Base-by-base conservation (phyloP, 2,329 filamentous ascomycete species). In the Niveomyces coronatus region DNA sequence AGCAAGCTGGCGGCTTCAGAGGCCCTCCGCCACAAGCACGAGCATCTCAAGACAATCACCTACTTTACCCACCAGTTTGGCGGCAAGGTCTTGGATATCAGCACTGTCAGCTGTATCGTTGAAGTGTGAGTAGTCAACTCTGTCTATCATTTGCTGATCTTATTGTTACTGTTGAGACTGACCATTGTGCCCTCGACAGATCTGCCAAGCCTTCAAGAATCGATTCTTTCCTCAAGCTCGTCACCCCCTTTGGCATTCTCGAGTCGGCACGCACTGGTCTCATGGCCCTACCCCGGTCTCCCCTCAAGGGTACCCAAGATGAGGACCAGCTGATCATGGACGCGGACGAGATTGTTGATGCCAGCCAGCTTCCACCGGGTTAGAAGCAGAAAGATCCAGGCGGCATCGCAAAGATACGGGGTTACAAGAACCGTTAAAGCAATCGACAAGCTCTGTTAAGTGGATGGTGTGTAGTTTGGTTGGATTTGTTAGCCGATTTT, bases 21-120 rank as follows among this genome's bases (percentile, higher is more conserved):
- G 67, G 91, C 89, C 13, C 67, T 98, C 54, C 77, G 91, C 56
- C 85, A 95, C 64, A 98, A 98, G 71, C 88, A 96, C 60, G 86
- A 96, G 68, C 91, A 98, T 69, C 65, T 98, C 50, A 85, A 89
- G 67, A 87, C 84, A 41, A 94, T 98, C 54, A 98, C 91, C 40
- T 91, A 94, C 63, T 79, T 98, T 57, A 82, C 89, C 14, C 91
- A 98, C 66, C 91, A 98, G 56, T 98, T 98, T 53, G 88, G 88
- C 41, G 91, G 91, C 47, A 98, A 98, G 68, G 85, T 98, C 18
- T 64, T 98, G 52, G 91, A 98, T 62, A 96, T 98, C 53, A 94
- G 87, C 70, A 95, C 85, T 37, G 95, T 85, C 64, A 96, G 93
- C 67, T 96, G 91, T 65, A 96, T 96, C 60, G 88, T 98, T 43